These are phyloP conservation scores for Acanthamoeba polyphaga DNA, from an alignment of 208 protist species.

Conservation along the genomic window DNA sequence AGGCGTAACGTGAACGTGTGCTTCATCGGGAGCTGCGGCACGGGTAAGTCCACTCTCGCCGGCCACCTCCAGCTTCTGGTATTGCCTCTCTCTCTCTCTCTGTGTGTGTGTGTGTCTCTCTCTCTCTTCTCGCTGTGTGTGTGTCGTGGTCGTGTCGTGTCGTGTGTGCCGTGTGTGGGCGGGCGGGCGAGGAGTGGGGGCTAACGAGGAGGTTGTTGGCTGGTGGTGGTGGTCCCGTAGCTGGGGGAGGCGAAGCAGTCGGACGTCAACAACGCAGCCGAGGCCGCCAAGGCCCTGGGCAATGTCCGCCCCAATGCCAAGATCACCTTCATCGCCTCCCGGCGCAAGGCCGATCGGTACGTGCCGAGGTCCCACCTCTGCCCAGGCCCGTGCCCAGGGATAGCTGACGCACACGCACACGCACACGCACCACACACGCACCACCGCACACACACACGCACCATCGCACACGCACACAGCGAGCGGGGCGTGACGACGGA, in stretches of 20 bases:
- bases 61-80: conserved; percentile 12
- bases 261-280: background rate
- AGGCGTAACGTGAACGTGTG: conserved; percentile 49
- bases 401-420: too few species aligned
- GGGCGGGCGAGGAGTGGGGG: too few species aligned
- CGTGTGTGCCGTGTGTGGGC: background rate
- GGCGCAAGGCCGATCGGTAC: background rate
- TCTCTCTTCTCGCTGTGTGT: too few species aligned
- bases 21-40: conserved; percentile 42
- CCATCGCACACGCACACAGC: too few species aligned
- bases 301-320: background rate
- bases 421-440: too few species aligned
- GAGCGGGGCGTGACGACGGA: background rate
- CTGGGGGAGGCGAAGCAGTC: background rate
- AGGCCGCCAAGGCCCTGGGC: background rate
- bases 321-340: background rate
- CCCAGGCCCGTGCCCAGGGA: too few species aligned
- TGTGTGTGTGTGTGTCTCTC: background rate
- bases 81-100: too few species aligned
- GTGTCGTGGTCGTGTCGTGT: too few species aligned
- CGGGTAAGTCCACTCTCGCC: conserved; percentile 1
- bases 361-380: too few species aligned
- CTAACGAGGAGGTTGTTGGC: too few species aligned
- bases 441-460: too few species aligned
- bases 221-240: background rate